Percentiles rank a stretch among this genome's conserved stretches.
phyloP scores from a whole-genome alignment of 2,329 filamentous ascomycete genomes.

The Penicillium sp. region DNA sequence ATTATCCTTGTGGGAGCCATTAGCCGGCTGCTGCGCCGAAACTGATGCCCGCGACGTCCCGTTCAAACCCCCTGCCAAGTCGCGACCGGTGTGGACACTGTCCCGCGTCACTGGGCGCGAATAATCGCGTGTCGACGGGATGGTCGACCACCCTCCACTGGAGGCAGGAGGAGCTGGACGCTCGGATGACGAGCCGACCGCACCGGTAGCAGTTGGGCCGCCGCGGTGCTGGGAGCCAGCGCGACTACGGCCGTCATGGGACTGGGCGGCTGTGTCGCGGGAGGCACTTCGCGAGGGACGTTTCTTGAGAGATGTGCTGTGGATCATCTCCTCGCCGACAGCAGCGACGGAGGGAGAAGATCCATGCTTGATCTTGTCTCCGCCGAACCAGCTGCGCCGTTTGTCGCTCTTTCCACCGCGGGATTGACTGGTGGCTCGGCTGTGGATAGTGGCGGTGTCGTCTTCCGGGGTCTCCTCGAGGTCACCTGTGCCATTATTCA shows the following conservation, averaged over 20 bases:
- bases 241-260: constrained; percentile 39
- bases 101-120: constrained; percentile 43
- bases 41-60: constrained; percentile 1
- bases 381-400: constrained; percentile 50
- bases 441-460: constrained; percentile 46
- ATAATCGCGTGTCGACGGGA: constrained; percentile 43
- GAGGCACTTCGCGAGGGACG: constrained; percentile 38
- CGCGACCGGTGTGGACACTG: constrained; percentile 28
- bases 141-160: constrained; percentile 42
- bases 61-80: constrained; percentile 43
- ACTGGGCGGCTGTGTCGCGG: constrained; percentile 36
- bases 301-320: constrained; percentile 25
- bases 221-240: constrained; percentile 38
- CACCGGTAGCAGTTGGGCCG: constrained; percentile 27
- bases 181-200: constrained; percentile 20
- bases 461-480: constrained; percentile 38
- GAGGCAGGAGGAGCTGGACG: constrained; percentile 30
- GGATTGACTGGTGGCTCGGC: constrained; percentile 45
- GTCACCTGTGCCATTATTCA: constrained; percentile 24
- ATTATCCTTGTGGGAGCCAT: constrained; percentile 22
- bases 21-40: constrained; percentile 39
- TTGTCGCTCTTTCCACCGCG: constrained; percentile 45
- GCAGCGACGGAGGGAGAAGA: constrained; percentile 41
- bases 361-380: constrained; percentile 42
- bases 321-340: not conserved